phyloP scores from a whole-genome alignment of 78 protist genomes.

The Pigoraptor vietnamica region DNA sequence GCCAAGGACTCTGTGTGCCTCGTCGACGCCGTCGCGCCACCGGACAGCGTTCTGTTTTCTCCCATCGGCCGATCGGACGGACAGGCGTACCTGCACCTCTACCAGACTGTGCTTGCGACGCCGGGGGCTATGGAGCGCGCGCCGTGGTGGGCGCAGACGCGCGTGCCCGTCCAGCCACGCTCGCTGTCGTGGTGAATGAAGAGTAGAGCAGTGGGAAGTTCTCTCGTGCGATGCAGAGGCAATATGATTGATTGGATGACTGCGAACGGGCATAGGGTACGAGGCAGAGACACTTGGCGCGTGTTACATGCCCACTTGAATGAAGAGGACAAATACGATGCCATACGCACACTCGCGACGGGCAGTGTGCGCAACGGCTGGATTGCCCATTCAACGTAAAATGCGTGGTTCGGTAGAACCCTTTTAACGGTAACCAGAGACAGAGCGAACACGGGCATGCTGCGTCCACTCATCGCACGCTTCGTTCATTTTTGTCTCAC shows the following conservation, averaged over 20 bases:
- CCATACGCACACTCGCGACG: too few relatives aligned
- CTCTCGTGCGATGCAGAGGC: neutral
- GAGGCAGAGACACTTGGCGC: too few relatives aligned
- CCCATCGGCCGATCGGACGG: neutral
- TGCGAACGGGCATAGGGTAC: neutral
- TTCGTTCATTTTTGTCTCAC: too few relatives aligned
- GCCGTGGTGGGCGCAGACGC: neutral
- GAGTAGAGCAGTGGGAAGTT: too few relatives aligned
- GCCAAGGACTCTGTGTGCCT: neutral
- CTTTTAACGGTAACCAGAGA: too few relatives aligned
- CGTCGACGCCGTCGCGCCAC: neutral
- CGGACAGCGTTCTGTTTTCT: neutral
- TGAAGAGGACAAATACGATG: too few relatives aligned
- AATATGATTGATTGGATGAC: neutral
- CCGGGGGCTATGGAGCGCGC: neutral
- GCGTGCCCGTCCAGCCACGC: neutral
- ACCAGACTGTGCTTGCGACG: neutral
- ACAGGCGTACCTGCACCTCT: neutral
- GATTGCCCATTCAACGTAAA: too few relatives aligned
- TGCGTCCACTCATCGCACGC: too few relatives aligned
- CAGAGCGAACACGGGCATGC: too few relatives aligned
- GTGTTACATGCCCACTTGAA: too few relatives aligned
- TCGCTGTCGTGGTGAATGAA: neutral
- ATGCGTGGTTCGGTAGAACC: too few relatives aligned
- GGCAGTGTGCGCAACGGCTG: too few relatives aligned